phyloP scores from a whole-genome alignment of 148 eudicot genomes.

The Diospyros kaki region DNA sequence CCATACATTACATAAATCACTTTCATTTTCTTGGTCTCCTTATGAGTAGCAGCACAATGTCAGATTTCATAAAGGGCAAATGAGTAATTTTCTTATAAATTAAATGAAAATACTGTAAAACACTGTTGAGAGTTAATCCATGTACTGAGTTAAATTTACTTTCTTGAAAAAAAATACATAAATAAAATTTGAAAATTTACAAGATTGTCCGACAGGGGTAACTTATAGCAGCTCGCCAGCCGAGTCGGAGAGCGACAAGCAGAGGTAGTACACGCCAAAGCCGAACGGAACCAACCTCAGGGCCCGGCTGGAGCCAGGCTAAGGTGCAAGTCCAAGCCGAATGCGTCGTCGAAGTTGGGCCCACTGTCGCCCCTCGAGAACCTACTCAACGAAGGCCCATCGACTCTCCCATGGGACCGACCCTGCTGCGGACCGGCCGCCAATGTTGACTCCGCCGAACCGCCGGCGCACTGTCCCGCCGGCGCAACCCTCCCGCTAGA shows the following conservation, averaged over 20 bases:
- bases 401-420: constrained; percentile 26
- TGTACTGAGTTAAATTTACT: constrained; percentile 11
- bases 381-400: constrained; percentile 62
- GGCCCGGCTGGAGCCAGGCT: constrained; percentile 67
- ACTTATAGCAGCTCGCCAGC: constrained; percentile 3
- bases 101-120: not conserved
- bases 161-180: constrained; percentile 12
- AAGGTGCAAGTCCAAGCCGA: constrained; percentile 80
- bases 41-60: too few relatives aligned
- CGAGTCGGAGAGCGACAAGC: constrained; percentile 4
- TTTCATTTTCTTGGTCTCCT: too few relatives aligned
- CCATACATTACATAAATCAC: too few relatives aligned
- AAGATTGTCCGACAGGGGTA: constrained; percentile 11
- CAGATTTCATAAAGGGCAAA: too few relatives aligned
- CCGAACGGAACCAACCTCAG: constrained; percentile 12
- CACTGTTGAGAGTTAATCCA: not conserved
- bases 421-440: constrained; percentile 22
- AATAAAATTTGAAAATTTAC: constrained; percentile 31
- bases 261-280: not conserved
- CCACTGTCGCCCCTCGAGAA: constrained; percentile 44
- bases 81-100: too few relatives aligned
- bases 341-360: constrained; percentile 60
- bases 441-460: constrained; percentile 27
- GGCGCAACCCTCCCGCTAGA: constrained; percentile 27
- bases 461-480: constrained; percentile 36